Conservation (phyloP, 2,329 filamentous ascomycete genomes). For the Colletotrichum musicola region DNA sequence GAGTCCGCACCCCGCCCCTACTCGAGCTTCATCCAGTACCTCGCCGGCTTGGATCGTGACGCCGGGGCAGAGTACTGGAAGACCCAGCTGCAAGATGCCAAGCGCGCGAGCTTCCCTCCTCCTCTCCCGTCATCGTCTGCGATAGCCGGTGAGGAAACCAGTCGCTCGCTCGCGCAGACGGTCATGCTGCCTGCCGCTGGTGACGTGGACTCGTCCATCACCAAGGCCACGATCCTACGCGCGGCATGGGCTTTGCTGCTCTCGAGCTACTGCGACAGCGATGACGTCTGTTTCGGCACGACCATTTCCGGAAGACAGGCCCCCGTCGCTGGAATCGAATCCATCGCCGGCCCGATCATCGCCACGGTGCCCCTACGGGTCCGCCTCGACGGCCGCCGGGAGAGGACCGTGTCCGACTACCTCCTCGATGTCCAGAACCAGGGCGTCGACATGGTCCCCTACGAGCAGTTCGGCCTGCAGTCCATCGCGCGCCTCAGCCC, state of each 20-base stretch:
- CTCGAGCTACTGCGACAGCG: constrained; percentile 34
- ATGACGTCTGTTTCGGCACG: constrained; percentile 44
- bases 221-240: constrained; percentile 15
- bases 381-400: neutral
- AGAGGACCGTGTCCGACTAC: constrained; percentile 7
- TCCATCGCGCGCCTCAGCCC: constrained; percentile 4
- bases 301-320: constrained; percentile 43
- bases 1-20: no score
- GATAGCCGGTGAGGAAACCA: neutral
- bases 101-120: no score
- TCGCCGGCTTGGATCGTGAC: neutral
- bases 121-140: neutral
- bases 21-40: no score
- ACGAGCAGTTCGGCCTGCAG: constrained; percentile 44
- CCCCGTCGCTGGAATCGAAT: constrained; percentile 37
- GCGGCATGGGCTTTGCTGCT: constrained; percentile 47
- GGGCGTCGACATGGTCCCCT: constrained; percentile 40
- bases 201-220: no score
- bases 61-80: neutral
- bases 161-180: no score
- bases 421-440: constrained; percentile 36
- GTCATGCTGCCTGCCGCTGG: no score
- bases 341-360: constrained; percentile 43
- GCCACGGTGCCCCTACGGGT: constrained; percentile 43
- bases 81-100: no score